These are phyloP conservation scores for Rosa hybrid DNA, from an alignment of 331 rosid genomes.

Conservation along the genomic window DNA sequence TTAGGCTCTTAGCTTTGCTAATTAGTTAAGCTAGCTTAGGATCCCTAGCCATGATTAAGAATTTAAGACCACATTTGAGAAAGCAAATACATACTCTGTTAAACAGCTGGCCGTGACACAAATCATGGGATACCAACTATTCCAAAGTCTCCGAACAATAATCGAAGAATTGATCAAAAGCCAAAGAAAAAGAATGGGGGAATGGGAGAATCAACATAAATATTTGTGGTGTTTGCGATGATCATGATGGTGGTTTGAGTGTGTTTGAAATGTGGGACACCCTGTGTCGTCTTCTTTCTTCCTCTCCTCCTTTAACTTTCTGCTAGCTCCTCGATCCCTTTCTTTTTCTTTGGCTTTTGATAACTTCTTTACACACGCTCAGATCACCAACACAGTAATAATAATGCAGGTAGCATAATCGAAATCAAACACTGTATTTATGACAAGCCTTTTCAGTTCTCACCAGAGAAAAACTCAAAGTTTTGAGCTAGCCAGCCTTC, in stretches of 20 bases:
- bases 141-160: neutral
- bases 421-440: neutral
- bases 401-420: neutral
- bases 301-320: slow-evolving; percentile 20
- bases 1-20: slow-evolving; percentile 1
- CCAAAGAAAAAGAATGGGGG: slow-evolving; percentile 1
- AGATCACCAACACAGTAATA: slow-evolving; percentile 3
- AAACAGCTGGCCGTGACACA: slow-evolving; percentile 21
- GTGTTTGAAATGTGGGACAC: slow-evolving; percentile 53
- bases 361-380: neutral
- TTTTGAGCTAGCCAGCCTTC: neutral
- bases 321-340: neutral
- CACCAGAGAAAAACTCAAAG: neutral
- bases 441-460: neutral
- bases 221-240: slow-evolving; percentile 20
- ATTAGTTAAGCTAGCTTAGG: slow-evolving; percentile 29
- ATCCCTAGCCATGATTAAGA: slow-evolving; percentile 31
- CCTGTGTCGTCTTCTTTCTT: slow-evolving; percentile 5
- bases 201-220: slow-evolving; percentile 15
- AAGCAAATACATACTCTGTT: slow-evolving; percentile 22
- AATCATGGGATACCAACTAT: slow-evolving; percentile 28
- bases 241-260: slow-evolving; percentile 52
- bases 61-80: slow-evolving; percentile 9
- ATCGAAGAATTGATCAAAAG: neutral
- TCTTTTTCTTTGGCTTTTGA: slow-evolving; percentile 5